Evolutionary conservation across 495 filamentous ascomycete species (phyloP), one percentile per base, ranked within the genome.

Genomic region (Podospora pseudopauciseta): DNA sequence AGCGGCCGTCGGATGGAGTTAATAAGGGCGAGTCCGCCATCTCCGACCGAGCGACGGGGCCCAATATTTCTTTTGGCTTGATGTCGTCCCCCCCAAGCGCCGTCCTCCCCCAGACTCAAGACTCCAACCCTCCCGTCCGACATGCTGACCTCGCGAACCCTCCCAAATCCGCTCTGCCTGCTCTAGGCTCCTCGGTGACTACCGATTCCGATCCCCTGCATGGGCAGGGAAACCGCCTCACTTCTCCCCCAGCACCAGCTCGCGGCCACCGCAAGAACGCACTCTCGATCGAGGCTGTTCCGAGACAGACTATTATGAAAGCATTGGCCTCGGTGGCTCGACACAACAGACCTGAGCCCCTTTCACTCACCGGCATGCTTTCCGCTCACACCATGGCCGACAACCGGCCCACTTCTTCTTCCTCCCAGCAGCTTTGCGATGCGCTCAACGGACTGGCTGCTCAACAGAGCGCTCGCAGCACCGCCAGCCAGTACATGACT

Each of bases 291-390:
- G 90, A 92, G 70, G 86, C 88, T 34, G 85, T 94, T 67, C 91
- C 92, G 27, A 88, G 89, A 28, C 93, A 94, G 79, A 94, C 91
- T 26, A 89, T 97, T 74, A 87, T 95, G 80, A 94, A 95, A 75
- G 91, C 92, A n/a, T 78, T 96, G 64, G 91, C 90, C 49, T 92
- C 92, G 19, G 85, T 89, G 34, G 84, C 87, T 23, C 88, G 88
- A 57, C 86, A 79, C 73, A 84, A 85, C 68, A 88, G 86, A 65
- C 84, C 82, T 49, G 78, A 86, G 32, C 83, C 84, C 32, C 75
- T 87, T 68, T 86, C 87, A 49, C 74, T 90, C 53, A 79, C 79
- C 71, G 81, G 83, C 55, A 83, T 85, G 81, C 75, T 84, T 63
- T 80, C 82, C 60, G 72, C 78, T 74, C 70, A 79, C 74, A 73